These are phyloP conservation scores for Apiospora malaysiana DNA, from an alignment of 2,329 filamentous ascomycete genomes.

Conservation along the genomic window DNA sequence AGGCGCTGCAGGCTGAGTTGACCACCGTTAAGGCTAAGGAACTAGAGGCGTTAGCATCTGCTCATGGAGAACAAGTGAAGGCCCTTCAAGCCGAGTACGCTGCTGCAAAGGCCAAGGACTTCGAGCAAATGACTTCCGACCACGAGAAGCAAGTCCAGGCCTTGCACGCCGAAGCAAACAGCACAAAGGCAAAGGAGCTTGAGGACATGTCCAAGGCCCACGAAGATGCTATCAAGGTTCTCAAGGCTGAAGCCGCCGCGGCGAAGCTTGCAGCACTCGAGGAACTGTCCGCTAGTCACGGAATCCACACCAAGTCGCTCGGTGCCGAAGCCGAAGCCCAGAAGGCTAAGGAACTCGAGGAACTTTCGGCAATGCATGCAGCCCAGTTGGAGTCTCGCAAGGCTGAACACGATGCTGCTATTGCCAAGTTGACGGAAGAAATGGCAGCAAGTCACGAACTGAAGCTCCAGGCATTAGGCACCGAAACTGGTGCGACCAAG, in stretches of 20 bases:
- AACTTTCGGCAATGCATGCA: conserved; percentile 26
- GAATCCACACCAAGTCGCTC: conserved; percentile 25
- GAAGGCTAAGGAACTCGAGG: conserved; percentile 27
- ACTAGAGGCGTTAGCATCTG: conserved; percentile 26
- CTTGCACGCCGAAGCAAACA: conserved; percentile 27
- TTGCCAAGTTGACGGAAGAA: conserved; percentile 29
- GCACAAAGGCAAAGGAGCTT: conserved; percentile 27
- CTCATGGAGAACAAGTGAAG: conserved; percentile 24
- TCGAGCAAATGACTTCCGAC: conserved; percentile 19
- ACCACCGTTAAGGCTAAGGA: conserved; percentile 26
- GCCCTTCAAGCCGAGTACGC: conserved; percentile 22
- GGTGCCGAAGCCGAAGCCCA: conserved; percentile 28
- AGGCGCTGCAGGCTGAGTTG: conserved; percentile 28
- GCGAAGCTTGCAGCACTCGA: conserved; percentile 28
- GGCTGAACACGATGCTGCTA: conserved; percentile 24
- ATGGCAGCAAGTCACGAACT: conserved; percentile 30
- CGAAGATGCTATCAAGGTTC: conserved; percentile 26
- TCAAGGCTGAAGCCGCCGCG: conserved; percentile 21
- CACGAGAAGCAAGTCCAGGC: conserved; percentile 25
- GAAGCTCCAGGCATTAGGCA: conserved; percentile 29
- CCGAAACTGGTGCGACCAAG: conserved; percentile 29
- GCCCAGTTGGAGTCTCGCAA: conserved; percentile 21
- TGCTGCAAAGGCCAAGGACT: conserved; percentile 25
- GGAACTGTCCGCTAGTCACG: conserved; percentile 32
- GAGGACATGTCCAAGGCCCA: conserved; percentile 27